phyloP scores from a whole-genome alignment of 1,284 basidiomycete species.

The Puccinia triticina region DNA sequence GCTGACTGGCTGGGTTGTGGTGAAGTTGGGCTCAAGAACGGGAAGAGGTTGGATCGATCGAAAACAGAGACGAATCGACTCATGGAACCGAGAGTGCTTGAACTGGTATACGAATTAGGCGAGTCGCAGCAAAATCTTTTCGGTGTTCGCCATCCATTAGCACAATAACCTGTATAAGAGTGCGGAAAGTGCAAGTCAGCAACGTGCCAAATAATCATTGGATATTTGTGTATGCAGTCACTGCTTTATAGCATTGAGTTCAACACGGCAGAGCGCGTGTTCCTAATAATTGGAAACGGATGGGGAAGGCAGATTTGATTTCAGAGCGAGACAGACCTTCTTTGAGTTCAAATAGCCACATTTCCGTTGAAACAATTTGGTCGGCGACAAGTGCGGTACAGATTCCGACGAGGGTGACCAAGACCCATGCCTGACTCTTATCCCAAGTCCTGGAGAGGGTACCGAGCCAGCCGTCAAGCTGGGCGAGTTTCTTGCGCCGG shows the following conservation, averaged over 20 bases:
- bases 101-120: neutral
- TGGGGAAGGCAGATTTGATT: neutral
- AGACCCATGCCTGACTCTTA: slow-evolving; percentile 83
- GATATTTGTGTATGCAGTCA: neutral
- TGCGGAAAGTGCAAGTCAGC: neutral
- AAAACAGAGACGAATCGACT: slow-evolving; percentile 2
- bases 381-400: slow-evolving; percentile 83
- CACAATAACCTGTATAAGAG: slow-evolving; percentile 26
- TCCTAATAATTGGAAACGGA: too few species aligned
- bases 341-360: slow-evolving; percentile 90
- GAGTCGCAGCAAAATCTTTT: slow-evolving; percentile 40
- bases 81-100: slow-evolving; percentile 9
- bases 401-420: slow-evolving; percentile 76
- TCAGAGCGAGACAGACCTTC: slow-evolving; percentile 66
- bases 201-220: neutral
- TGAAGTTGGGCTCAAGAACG: slow-evolving; percentile 10
- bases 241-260: neutral
- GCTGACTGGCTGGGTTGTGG: neutral
- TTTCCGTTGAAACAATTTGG: slow-evolving; percentile 81
- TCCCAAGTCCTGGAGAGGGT: slow-evolving; percentile 73
- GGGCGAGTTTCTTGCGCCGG: slow-evolving; percentile 58
- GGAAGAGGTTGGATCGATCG: slow-evolving; percentile 33
- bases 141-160: slow-evolving; percentile 40
- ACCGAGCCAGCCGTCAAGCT: slow-evolving; percentile 66
- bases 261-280: neutral